Conservation (phyloP, 2,329 filamentous ascomycete genomes). For the Alternaria alternata region DNA sequence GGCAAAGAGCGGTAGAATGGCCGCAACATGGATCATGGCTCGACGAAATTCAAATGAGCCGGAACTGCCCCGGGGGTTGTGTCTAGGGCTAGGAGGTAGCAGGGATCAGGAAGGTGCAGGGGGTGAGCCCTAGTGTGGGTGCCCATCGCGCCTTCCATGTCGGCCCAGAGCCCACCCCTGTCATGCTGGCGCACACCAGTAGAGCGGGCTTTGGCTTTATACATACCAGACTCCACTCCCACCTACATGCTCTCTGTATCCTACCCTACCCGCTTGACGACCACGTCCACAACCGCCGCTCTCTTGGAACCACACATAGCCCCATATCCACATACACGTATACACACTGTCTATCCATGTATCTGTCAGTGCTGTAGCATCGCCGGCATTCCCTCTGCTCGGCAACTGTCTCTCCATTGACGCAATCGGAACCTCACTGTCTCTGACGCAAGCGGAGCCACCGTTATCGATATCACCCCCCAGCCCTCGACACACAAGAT, state of each 20-base stretch:
- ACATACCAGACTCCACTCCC: conserved; percentile 32
- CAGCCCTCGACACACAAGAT: conserved; percentile 8
- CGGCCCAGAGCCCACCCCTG: conserved; percentile 26
- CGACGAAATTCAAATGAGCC: background rate
- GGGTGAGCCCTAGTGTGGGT: conserved; percentile 25
- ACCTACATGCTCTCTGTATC: conserved; percentile 6
- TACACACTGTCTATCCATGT: conserved; percentile 25
- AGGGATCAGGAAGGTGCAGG: conserved; percentile 20
- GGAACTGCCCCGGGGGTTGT: conserved; percentile 22
- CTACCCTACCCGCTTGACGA: background rate
- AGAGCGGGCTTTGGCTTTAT: conserved; percentile 25
- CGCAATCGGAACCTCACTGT: conserved; percentile 31
- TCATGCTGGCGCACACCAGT: conserved; percentile 18
- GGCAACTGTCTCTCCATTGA: conserved; percentile 26
- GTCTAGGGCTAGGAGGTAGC: conserved; percentile 14
- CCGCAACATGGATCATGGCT: conserved; percentile 17
- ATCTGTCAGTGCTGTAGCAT: conserved; percentile 28
- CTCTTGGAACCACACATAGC: background rate
- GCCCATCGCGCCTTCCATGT: conserved; percentile 29
- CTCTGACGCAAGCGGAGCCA: conserved; percentile 18
- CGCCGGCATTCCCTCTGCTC: conserved; percentile 31
- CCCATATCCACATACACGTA: background rate
- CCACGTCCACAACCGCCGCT: background rate
- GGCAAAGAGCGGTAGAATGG: conserved; percentile 19
- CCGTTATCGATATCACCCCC: background rate